phyloP scores from a whole-genome alignment of 169 alveolate genomes.

The Plasmodium malariae region DNA sequence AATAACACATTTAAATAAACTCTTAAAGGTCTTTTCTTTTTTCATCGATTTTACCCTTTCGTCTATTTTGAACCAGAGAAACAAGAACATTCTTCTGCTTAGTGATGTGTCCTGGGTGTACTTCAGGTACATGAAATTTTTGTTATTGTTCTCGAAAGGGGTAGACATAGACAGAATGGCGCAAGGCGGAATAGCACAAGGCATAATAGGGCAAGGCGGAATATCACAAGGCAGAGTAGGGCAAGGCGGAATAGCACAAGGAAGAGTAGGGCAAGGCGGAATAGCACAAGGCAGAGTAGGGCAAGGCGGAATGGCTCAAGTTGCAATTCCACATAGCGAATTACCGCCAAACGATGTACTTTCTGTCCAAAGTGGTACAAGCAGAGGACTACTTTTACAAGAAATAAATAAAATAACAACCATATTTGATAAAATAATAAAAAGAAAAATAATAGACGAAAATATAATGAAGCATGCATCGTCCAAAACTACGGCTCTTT shows the following conservation, averaged over 20 bases:
- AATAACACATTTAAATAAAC: background rate
- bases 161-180: background rate
- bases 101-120: conserved; percentile 61
- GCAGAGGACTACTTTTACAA: background rate
- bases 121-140: conserved; percentile 61
- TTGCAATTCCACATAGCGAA: too few relatives aligned
- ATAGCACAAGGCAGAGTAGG: too few relatives aligned
- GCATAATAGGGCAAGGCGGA: too few relatives aligned
- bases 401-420: conserved; percentile 24
- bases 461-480: conserved; percentile 21
- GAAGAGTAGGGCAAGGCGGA: too few relatives aligned
- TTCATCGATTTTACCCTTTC: conserved; percentile 21
- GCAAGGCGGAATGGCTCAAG: too few relatives aligned
- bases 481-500: conserved; percentile 68
- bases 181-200: background rate
- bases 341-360: too few relatives aligned
- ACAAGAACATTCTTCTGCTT: background rate
- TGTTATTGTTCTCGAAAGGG: background rate
- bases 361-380: too few relatives aligned
- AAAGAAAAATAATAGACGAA: conserved; percentile 20
- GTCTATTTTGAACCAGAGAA: conserved; percentile 11
- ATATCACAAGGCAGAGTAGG: too few relatives aligned
- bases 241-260: too few relatives aligned
- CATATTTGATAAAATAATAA: conserved; percentile 25
- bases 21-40: conserved; percentile 24